Evolutionary conservation across 1,284 basidiomycete species (phyloP).

Genomic region (Marasmius fiardii): DNA sequence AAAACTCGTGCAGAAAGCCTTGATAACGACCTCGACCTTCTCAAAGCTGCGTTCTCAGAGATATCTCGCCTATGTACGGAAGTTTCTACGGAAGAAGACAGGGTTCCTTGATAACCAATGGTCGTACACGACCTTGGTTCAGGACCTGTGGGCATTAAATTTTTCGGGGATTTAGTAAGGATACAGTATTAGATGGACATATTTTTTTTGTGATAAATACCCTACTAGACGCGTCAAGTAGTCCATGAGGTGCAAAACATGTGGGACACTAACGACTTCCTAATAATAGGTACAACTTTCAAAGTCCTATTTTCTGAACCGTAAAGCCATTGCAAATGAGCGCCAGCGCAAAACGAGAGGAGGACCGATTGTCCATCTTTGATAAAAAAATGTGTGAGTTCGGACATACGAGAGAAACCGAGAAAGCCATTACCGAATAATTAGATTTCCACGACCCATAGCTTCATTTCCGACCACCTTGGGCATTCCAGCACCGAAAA

Average conservation of each 20-base stretch:
- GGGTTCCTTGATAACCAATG: neutral
- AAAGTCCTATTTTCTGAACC: conserved; percentile 6
- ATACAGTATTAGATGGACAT: neutral
- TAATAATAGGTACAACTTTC: too few relatives aligned
- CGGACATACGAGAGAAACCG: neutral
- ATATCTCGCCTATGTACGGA: conserved; percentile 77
- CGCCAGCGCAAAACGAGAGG: conserved; percentile 5
- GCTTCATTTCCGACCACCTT: conserved; percentile 61
- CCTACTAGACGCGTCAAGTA: neutral
- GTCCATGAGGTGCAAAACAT: neutral
- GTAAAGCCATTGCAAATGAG: neutral
- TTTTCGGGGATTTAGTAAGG: neutral
- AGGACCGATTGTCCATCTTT: conserved; percentile 6
- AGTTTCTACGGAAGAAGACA: conserved; percentile 45
- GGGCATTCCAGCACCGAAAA: conserved; percentile 81
- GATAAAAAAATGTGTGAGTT: neutral
- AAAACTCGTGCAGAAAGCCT: conserved; percentile 80
- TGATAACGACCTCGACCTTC: conserved; percentile 77
- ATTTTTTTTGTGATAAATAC: neutral
- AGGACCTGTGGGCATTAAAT: neutral
- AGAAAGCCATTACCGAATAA: conserved; percentile 57
- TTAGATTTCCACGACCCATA: conserved; percentile 73
- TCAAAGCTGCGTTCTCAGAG: conserved; percentile 78
- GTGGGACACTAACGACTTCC: neutral
- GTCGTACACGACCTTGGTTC: too few relatives aligned